Evolutionary conservation across 352 stramenopile species (phyloP), one percentile per base, ranked within the genome.

Genomic region (Phytophthora syringae): DNA sequence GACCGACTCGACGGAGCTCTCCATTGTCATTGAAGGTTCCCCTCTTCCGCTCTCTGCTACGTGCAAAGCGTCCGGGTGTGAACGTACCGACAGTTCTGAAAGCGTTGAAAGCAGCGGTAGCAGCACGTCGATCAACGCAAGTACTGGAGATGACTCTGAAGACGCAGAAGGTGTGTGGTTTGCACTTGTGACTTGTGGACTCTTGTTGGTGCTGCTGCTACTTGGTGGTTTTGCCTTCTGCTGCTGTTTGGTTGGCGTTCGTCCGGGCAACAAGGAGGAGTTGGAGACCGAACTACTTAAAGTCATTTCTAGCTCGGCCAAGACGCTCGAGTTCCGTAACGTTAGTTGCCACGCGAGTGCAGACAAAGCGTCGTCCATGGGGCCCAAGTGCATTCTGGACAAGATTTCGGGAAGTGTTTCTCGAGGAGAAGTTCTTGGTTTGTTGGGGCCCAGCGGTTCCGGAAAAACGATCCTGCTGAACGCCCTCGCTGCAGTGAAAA

Each of bases 391-490:
- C 5, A 85, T 92, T 37, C 55, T 92, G n/a, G 72, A 84, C 53
- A 72, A 84, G 16, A 67, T 92, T 21, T 85, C 75, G 0, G 83
- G 80, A 3, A 69, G 59, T 16, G 74, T 84, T 0, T 62, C 71
- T 12, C 75, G 80, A 11, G 83, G 83, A 18, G 72, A 85, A 55
- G 78, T 92, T 34, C 58, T 92, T 7, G 83, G 79, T 1, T 66
- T 94, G 30, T 60, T 94, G 32, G 85, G 85, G 0, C 85, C 85
- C 0, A 89, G 77, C 37, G 85, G 85, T 5, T 88, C 83, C 0
- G 85, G 85, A 18, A 94, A 94, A 54, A 94, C 85, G 50, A 94
- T 78, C 50, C 56, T 94, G 21, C 57, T 92, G 45, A 94, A 90
- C 57, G 83, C 78, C 1, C 65, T 94, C 0, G 81, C 83, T 2